A percentile compares a stretch with the other conserved stretches of the same genome.
phyloP scores from a whole-genome alignment of 2,329 filamentous ascomycete species.

The Dactylellina sp. region DNA sequence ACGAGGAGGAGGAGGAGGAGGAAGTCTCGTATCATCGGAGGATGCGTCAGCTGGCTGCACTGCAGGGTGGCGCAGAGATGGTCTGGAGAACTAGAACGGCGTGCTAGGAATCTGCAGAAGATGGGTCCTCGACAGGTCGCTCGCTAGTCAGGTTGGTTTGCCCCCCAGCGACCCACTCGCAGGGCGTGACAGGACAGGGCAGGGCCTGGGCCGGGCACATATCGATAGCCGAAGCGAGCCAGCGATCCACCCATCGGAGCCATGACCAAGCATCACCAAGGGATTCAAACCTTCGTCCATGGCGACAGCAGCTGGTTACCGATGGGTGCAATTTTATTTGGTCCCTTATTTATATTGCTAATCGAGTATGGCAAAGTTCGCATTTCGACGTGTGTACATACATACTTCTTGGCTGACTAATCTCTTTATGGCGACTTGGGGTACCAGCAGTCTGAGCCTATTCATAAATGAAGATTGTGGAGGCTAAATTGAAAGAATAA shows the following conservation, averaged over 20 bases:
- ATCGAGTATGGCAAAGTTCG: too few relatives aligned
- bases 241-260: conserved; percentile 7
- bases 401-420: too few relatives aligned
- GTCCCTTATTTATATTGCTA: too few relatives aligned
- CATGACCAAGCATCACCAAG: background rate
- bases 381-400: too few relatives aligned
- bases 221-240: conserved; percentile 37
- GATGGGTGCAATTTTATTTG: too few relatives aligned
- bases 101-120: conserved; percentile 1
- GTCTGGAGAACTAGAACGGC: background rate
- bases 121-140: background rate
- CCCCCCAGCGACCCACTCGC: conserved; percentile 13
- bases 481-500: too few relatives aligned
- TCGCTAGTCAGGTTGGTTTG: background rate
- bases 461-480: too few relatives aligned
- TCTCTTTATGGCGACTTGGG: too few relatives aligned
- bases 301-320: background rate
- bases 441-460: conserved; percentile 1
- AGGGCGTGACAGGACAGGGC: background rate
- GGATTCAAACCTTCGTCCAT: background rate
- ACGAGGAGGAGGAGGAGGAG: too few relatives aligned
- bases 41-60: background rate
- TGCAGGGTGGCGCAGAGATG: conserved; percentile 11
- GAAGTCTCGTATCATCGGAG: background rate
- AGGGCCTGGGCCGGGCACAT: conserved; percentile 5